phyloP scores from a whole-genome alignment of 164 flowering plant genomes.

The Piper longum region DNA sequence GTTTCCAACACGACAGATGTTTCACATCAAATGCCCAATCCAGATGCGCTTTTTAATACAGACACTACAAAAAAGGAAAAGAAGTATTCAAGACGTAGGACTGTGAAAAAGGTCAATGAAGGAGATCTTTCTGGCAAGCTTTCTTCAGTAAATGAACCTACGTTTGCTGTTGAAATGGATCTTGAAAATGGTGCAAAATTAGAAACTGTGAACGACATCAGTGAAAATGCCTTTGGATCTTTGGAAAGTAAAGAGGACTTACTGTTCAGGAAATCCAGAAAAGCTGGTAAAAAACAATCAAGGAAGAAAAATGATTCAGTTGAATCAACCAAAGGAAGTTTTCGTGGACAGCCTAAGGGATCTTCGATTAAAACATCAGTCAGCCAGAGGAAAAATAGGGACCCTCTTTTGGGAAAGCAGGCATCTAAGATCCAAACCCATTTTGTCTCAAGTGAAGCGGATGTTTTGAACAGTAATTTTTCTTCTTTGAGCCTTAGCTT shows the following conservation, averaged over 20 bases:
- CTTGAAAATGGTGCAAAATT: constrained; percentile 2
- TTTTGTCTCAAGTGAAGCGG: background rate
- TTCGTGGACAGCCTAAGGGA: constrained; percentile 16
- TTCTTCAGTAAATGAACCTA: constrained; percentile 5
- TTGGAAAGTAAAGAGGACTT: constrained; percentile 15
- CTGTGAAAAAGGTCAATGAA: constrained; percentile 9
- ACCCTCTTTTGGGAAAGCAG: background rate
- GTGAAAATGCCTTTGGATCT: constrained; percentile 8
- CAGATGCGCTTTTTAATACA: constrained; percentile 3
- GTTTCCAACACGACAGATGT: constrained; percentile 10
- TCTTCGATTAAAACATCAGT: constrained; percentile 10
- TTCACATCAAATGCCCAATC: background rate
- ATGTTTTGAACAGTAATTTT: constrained; percentile 5
- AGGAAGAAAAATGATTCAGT: constrained; percentile 18
- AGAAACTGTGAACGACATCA: constrained; percentile 9
- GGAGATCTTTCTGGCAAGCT: background rate
- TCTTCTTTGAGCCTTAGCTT: background rate
- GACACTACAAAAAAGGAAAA: constrained; percentile 11
- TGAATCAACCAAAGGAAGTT: constrained; percentile 14
- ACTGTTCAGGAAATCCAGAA: constrained; percentile 18
- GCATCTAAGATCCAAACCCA: constrained; percentile 4
- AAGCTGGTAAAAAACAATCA: constrained; percentile 15
- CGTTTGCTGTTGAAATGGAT: too few relatives aligned
- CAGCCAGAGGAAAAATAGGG: constrained; percentile 18
- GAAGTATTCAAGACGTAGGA: constrained; percentile 12